Conservation (phyloP, 345 rosid genomes). For the Pseudoturritis turrita region DNA sequence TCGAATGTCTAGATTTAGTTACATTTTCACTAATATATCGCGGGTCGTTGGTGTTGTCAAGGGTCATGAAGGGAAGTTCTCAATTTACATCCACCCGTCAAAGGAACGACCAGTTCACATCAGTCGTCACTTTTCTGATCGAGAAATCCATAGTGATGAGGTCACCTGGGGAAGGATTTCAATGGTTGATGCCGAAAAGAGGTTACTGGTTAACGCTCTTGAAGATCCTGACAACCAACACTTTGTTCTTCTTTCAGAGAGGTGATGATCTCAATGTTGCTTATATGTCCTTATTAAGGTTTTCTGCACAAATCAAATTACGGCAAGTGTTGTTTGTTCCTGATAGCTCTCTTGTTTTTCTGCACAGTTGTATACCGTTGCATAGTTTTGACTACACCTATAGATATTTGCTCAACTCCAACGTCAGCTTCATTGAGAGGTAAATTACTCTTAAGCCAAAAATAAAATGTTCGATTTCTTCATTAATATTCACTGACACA, state of each 20-base stretch:
- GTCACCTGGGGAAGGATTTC: constrained; percentile 96
- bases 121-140: constrained; percentile 65
- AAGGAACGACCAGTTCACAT: constrained; percentile 65
- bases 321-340: neutral
- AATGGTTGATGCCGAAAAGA: constrained; percentile 94
- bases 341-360: neutral
- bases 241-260: constrained; percentile 93
- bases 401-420: constrained; percentile 74
- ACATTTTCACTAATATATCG: neutral
- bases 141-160: constrained; percentile 69
- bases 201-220: constrained; percentile 80
- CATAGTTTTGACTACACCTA: constrained; percentile 78
- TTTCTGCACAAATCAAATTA: neutral
- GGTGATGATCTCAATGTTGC: constrained; percentile 41
- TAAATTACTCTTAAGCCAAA: constrained; percentile 29
- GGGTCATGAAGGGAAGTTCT: constrained; percentile 82
- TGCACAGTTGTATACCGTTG: constrained; percentile 85
- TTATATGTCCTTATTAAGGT: neutral
- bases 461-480: neutral
- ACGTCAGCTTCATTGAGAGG: constrained; percentile 91
- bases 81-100: constrained; percentile 79
- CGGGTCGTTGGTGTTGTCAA: constrained; percentile 20
- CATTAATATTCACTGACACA: neutral
- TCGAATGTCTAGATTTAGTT: neutral
- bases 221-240: constrained; percentile 89